phyloP scores from a whole-genome alignment of 169 alveolate genomes.

The Babesia bigemina region DNA sequence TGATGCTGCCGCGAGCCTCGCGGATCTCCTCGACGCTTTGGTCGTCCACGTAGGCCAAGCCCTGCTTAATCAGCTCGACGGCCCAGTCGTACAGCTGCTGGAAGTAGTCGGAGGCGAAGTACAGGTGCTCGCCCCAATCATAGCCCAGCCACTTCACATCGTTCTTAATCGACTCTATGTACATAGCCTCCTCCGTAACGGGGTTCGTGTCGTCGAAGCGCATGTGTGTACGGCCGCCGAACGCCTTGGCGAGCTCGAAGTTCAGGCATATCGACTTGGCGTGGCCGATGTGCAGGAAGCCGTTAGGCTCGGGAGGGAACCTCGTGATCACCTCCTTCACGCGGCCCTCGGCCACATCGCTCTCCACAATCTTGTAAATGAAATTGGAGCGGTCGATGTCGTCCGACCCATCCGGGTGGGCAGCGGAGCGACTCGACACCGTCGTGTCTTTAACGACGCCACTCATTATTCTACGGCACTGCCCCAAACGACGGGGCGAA shows the following conservation, averaged over 20 bases:
- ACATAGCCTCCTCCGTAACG: slow-evolving; percentile 93
- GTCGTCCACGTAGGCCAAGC: slow-evolving; percentile 97
- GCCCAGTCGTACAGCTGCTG: slow-evolving; percentile 96
- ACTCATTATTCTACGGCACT: slow-evolving; percentile 3
- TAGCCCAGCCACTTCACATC: slow-evolving; percentile 96
- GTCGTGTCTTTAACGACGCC: slow-evolving; percentile 20
- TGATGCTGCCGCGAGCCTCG: slow-evolving; percentile 86
- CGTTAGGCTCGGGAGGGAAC: slow-evolving; percentile 99
- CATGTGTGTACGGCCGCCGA: slow-evolving; percentile 93
- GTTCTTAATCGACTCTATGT: slow-evolving; percentile 90
- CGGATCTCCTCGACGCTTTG: slow-evolving; percentile 91
- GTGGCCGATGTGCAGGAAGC: slow-evolving; percentile 99
- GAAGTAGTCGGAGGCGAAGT: slow-evolving; percentile 97
- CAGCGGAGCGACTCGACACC: slow-evolving; percentile 1
- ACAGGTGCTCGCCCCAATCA: slow-evolving; percentile 92
- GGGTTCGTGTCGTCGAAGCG: slow-evolving; percentile 99
- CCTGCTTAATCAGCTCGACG: slow-evolving; percentile 90
- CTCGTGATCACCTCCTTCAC: slow-evolving; percentile 88
- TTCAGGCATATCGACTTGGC: slow-evolving; percentile 98
- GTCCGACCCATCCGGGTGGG: background rate
- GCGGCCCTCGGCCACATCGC: slow-evolving; percentile 78
- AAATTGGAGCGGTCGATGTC: slow-evolving; percentile 66
- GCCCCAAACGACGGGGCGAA: background rate
- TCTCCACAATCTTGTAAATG: slow-evolving; percentile 81
- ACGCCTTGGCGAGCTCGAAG: slow-evolving; percentile 92